Base-by-base conservation (phyloP, 106 monocot species). In the Dendrobium nobile region DNA sequence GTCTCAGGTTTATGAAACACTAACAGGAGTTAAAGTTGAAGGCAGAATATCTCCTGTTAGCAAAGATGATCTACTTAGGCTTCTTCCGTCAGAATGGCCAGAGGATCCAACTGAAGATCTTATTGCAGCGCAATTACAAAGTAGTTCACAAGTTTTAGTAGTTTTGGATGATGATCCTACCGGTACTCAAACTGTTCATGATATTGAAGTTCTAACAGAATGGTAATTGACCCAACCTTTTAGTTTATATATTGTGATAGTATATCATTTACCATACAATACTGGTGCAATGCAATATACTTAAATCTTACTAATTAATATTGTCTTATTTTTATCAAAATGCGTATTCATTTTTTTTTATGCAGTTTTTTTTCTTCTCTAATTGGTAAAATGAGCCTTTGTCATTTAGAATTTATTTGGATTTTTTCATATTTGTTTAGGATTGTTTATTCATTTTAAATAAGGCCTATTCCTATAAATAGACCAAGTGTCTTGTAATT, bases 111-210 rank as follows among this genome's bases (percentile, higher is more conserved):
- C 86, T 54, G 86, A 88, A 79, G 54, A 42, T 73, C 85, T 88
- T 79, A 82, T 82, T 67, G 45, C 58, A 73, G 9, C 82, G 54
- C 72, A 82, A 80, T 67, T 17, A 37, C 83, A 85, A 73, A 85
- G 75, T 80, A 61, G 65, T 79, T 83, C 85, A 64, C 94, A 89
- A 54, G 81, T 92, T 75, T 74, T 98, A 73, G 86, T 98, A 75
- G 97, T 98, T 58, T 84, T 98, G 77, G 97, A 98, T 85, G 97
- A 98, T 83, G 97, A 98, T 59, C 97, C 97, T 44, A 98, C 97
- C 54, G 97, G 97, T 72, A 98, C 97, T 59, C 97, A 98, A 87
- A 98, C 97, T 81, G 97, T 98, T 76, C 90, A 98, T 87, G 91
- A 92, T 83, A 88, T 94, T 55, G 91, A 98, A 84, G 97, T 94